These are phyloP conservation scores for Hymenoscyphus scutula DNA, from an alignment of 2,329 filamentous ascomycete species.

Conservation along the genomic window DNA sequence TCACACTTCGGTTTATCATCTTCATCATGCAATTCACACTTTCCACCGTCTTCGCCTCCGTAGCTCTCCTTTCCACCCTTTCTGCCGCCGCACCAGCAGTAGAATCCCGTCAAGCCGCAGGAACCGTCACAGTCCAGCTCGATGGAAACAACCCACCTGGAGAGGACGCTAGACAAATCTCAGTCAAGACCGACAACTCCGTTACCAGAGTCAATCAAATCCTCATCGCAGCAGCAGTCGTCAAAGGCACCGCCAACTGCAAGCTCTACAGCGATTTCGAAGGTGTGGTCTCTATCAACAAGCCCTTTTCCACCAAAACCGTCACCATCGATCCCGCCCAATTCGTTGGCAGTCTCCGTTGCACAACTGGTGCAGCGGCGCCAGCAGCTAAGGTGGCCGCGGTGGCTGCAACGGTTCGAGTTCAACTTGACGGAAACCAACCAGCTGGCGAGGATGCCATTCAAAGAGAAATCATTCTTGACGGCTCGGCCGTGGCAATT, in stretches of 20 bases:
- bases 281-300: not conserved
- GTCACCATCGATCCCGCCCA: not conserved
- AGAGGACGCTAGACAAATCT: not conserved
- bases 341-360: not conserved
- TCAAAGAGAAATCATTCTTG: not conserved
- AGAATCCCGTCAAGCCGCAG: not conserved
- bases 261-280: not conserved
- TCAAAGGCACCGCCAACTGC: not conserved
- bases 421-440: not conserved
- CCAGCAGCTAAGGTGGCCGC: not conserved
- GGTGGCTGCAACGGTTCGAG: not conserved
- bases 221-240: not conserved
- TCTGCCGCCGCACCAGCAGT: not conserved
- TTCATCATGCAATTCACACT: conserved; percentile 3
- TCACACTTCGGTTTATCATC: not conserved
- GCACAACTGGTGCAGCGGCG: not conserved
- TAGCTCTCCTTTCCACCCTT: conserved; percentile 4
- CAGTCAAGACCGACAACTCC: too few relatives aligned
- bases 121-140: not conserved
- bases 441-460: not conserved
- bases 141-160: not conserved
- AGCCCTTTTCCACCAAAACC: not conserved
- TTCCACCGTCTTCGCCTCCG: not conserved
- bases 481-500: not conserved
- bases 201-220: not conserved